Evolutionary conservation across 1,284 basidiomycete species (phyloP).

Genomic region (Moesziomyces parantarcticus): DNA sequence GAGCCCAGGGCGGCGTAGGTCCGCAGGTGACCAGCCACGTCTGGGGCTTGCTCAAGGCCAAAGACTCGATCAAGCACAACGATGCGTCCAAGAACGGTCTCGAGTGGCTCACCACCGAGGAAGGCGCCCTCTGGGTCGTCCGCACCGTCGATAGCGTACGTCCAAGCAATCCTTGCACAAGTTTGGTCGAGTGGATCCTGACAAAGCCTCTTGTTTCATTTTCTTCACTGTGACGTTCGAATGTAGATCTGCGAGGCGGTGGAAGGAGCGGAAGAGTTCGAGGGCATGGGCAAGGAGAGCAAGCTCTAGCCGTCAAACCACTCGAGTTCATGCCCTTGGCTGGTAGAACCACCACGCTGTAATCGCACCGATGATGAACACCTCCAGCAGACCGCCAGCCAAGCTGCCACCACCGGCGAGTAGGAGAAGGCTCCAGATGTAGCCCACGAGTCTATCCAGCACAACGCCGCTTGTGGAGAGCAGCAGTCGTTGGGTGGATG

Average conservation of each 20-base stretch:
- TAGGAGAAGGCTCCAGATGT: conserved; percentile 78
- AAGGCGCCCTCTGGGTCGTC: conserved; percentile 91
- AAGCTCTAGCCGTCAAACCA: conserved; percentile 18
- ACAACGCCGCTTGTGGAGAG: conserved; percentile 71
- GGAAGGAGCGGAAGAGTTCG: conserved; percentile 55
- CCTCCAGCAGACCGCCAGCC: conserved; percentile 52
- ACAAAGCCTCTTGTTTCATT: neutral
- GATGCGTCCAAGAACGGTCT: conserved; percentile 73
- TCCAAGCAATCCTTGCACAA: neutral
- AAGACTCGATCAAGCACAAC: conserved; percentile 65
- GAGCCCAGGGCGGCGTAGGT: conserved; percentile 85
- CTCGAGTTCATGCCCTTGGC: conserved; percentile 7
- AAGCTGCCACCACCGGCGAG: conserved; percentile 79
- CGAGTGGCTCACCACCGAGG: conserved; percentile 84
- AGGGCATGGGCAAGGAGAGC: conserved; percentile 37
- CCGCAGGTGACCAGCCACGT: conserved; percentile 92
- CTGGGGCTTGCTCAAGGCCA: conserved; percentile 88
- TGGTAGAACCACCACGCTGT: conserved; percentile 54
- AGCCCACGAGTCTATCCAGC: conserved; percentile 79
- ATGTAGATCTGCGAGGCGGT: conserved; percentile 49
- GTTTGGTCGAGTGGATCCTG: neutral
- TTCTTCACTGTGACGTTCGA: neutral
- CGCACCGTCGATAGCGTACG: conserved; percentile 77
- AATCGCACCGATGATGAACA: conserved; percentile 47
- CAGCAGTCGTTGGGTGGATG: conserved; percentile 42